Percentiles rank a stretch among this genome's conserved stretches.
phyloP scores from a whole-genome alignment of 2,329 filamentous ascomycete species.

The Cytospora piceicola region DNA sequence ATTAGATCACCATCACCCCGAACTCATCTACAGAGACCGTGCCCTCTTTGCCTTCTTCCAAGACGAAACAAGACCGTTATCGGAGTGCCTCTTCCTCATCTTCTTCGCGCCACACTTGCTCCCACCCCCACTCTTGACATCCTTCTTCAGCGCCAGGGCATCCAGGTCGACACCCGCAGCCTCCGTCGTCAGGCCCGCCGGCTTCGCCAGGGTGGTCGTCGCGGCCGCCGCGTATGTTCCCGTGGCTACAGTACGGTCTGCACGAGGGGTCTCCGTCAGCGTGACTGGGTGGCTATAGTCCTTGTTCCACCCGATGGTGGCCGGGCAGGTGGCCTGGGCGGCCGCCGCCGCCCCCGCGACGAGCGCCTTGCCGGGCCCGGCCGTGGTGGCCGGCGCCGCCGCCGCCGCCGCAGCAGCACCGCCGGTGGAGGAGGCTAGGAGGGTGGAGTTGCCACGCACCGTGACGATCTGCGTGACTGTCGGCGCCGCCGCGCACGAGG shows the following conservation, averaged over 20 bases:
- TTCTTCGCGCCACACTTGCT: conserved; percentile 26
- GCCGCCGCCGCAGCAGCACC: too few species aligned
- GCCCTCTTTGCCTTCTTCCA: not conserved
- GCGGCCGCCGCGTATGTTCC: not conserved
- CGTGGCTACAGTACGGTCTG: conserved; percentile 26
- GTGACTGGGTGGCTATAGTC: conserved; percentile 28
- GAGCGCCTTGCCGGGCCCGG: conserved; percentile 5
- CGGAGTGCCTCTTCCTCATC: conserved; percentile 27
- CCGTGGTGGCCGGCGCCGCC: conserved; percentile 13
- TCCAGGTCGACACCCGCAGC: not conserved
- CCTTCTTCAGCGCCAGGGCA: not conserved
- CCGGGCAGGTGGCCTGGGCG: conserved; percentile 26
- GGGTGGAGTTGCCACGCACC: conserved; percentile 30
- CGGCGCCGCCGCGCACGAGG: conserved; percentile 35
- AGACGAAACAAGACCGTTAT: not conserved
- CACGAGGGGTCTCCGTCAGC: conserved; percentile 27
- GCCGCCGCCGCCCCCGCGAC: conserved; percentile 1
- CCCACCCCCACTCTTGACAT: not conserved
- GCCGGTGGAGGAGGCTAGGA: conserved; percentile 14
- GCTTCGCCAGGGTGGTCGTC: not conserved
- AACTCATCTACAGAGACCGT: too few species aligned
- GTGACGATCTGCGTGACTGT: conserved; percentile 35
- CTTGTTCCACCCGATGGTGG: conserved; percentile 29
- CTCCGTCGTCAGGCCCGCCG: not conserved
- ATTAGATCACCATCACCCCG: not conserved